Evolutionary conservation across 148 eudicot species (phyloP).

Genomic region (Chenopodium berlandieri): DNA sequence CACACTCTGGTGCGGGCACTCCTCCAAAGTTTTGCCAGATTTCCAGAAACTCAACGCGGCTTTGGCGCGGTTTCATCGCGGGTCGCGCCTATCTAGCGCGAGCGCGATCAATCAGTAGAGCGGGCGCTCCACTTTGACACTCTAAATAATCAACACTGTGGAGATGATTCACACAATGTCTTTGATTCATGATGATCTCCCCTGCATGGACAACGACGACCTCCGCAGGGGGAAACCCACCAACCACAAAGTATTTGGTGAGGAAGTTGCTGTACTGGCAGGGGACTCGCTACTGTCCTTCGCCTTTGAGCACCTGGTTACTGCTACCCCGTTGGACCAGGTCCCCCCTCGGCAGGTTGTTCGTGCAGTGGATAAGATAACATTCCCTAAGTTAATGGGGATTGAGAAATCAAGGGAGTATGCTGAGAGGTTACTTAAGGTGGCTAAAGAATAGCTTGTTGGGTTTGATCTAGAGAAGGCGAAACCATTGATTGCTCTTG

Average conservation of each 20-base stretch:
- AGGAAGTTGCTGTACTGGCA: constrained; percentile 57
- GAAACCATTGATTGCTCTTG: constrained; percentile 59
- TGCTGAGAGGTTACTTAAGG: constrained; percentile 49
- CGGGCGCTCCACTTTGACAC: too few species aligned
- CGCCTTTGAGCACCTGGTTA: constrained; percentile 57
- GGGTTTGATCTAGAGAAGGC: constrained; percentile 55
- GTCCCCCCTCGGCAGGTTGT: constrained; percentile 35
- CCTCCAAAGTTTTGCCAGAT: too few species aligned
- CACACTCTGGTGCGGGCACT: too few species aligned
- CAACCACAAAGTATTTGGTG: constrained; percentile 64
- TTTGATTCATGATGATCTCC: constrained; percentile 65
- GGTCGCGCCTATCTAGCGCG: too few species aligned
- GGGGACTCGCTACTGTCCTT: constrained; percentile 62
- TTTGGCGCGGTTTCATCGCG: too few species aligned
- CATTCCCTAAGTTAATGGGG: constrained; percentile 66
- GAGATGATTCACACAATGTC: constrained; percentile 89
- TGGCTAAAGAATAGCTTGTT: constrained; percentile 47
- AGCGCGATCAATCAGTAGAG: too few species aligned
- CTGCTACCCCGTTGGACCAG: constrained; percentile 27
- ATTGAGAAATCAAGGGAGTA: constrained; percentile 60
- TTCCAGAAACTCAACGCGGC: too few species aligned
- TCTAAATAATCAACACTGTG: constrained; percentile 1
- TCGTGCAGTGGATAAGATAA: constrained; percentile 42
- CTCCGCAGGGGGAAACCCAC: constrained; percentile 72
- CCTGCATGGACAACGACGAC: constrained; percentile 79